These are phyloP conservation scores for Pythium phragmiticola DNA, from an alignment of 352 stramenopile genomes.

Conservation along the genomic window DNA sequence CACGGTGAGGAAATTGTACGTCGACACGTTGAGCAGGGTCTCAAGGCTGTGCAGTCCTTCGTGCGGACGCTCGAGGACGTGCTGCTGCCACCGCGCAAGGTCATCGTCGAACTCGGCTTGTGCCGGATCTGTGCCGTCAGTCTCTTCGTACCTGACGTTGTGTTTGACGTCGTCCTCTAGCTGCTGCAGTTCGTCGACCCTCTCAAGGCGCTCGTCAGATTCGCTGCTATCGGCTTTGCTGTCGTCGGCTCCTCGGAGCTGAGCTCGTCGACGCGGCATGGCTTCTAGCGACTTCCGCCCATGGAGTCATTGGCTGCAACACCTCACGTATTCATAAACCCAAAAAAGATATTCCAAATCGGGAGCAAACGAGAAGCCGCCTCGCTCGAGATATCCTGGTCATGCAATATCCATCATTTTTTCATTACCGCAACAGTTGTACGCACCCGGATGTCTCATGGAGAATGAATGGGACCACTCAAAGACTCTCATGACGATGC, in stretches of 20 bases:
- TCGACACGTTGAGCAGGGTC: slow-evolving; percentile 11
- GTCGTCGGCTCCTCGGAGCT: not conserved
- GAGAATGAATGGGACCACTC: not conserved
- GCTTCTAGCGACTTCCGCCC: not conserved
- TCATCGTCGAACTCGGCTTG: slow-evolving; percentile 21
- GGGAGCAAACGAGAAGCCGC: not conserved
- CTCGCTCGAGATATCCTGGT: not conserved
- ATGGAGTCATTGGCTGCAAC: not conserved
- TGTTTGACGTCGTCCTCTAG: slow-evolving; percentile 3
- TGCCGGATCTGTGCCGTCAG: not conserved
- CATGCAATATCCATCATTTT: slow-evolving; percentile 1
- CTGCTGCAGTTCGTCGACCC: slow-evolving; percentile 2
- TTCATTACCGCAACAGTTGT: slow-evolving; percentile 15
- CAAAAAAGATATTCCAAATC: not conserved
- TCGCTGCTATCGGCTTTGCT: not conserved
- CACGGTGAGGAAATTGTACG: slow-evolving; percentile 54
- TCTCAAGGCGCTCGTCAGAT: not conserved
- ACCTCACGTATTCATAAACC: slow-evolving; percentile 2
- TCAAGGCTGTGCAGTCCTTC: slow-evolving; percentile 30
- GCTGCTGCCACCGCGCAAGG: slow-evolving; percentile 42
- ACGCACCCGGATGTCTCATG: slow-evolving; percentile 1
- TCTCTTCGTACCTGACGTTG: not conserved
- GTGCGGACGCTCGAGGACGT: slow-evolving; percentile 52
- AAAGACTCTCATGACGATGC: slow-evolving; percentile 2
- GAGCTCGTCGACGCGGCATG: slow-evolving; percentile 5